Percentiles rank a stretch among this genome's conserved stretches.
phyloP scores from a whole-genome alignment of 2,329 filamentous ascomycete species.

The Calcarisporium arbuscula region DNA sequence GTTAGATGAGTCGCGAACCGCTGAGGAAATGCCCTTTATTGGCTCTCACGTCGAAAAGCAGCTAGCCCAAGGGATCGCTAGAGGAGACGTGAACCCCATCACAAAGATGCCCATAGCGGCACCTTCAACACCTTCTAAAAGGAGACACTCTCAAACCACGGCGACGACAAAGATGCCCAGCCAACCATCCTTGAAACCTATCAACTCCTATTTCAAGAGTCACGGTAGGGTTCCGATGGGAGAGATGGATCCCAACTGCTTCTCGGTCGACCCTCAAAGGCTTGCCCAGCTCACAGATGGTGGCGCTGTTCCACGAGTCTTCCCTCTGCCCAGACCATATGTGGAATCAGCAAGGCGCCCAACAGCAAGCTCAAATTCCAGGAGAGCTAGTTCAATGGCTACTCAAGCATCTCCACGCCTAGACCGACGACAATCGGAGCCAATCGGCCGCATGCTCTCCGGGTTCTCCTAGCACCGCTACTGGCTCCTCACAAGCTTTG shows the following conservation, averaged over 20 bases:
- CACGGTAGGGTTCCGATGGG: conserved; percentile 48
- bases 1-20: conserved; percentile 54
- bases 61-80: conserved; percentile 67
- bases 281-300: conserved; percentile 43
- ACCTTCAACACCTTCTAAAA: conserved; percentile 33
- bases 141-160: conserved; percentile 32
- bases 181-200: conserved; percentile 39
- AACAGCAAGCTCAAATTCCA: conserved; percentile 5
- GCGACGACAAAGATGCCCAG: conserved; percentile 11
- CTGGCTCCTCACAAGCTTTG: conserved; percentile 11
- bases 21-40: conserved; percentile 73
- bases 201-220: conserved; percentile 48
- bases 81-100: conserved; percentile 81
- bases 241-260: conserved; percentile 59
- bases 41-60: conserved; percentile 65
- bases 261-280: conserved; percentile 43
- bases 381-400: conserved; percentile 11
- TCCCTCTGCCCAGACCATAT: conserved; percentile 53
- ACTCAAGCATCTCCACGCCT: conserved; percentile 31
- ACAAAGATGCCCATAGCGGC: conserved; percentile 64
- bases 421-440: conserved; percentile 46
- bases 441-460: conserved; percentile 38
- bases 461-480: conserved; percentile 16
- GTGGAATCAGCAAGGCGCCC: conserved; percentile 25
- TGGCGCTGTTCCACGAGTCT: conserved; percentile 47